A percentile compares a stretch with the other conserved stretches of the same genome.
These are phyloP conservation scores for Solanum peruvianum DNA, from an alignment of 257 asterid species.

Conservation along the genomic window DNA sequence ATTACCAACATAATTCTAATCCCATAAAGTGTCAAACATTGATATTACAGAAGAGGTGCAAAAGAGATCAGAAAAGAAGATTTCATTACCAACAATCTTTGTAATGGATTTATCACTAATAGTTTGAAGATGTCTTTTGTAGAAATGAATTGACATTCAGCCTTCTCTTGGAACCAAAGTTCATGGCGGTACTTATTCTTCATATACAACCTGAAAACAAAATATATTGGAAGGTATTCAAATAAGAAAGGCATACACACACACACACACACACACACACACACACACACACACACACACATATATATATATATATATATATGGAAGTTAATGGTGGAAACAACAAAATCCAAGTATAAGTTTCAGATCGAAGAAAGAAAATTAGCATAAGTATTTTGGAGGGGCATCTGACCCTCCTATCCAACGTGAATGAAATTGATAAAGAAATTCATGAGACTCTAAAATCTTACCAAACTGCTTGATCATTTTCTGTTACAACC, in stretches of 20 bases:
- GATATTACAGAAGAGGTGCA: neutral
- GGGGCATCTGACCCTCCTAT: neutral
- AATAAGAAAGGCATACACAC: neutral
- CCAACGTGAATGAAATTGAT: neutral
- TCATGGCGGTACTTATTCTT: conserved; percentile 45
- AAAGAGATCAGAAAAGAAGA: neutral
- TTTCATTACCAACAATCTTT: conserved; percentile 46
- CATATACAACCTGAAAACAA: conserved; percentile 49
- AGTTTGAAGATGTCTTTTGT: conserved; percentile 62
- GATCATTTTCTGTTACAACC: conserved; percentile 48
- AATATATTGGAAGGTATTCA: neutral
- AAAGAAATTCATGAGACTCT: neutral
- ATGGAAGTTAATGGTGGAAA: neutral
- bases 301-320: neutral
- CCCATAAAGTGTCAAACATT: neutral
- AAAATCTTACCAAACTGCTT: conserved; percentile 54
- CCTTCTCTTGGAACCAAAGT: conserved; percentile 40
- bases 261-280: no score
- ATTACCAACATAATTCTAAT: neutral
- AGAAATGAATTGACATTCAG: conserved; percentile 20
- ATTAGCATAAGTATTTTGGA: neutral
- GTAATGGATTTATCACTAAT: conserved; percentile 44
- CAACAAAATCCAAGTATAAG: neutral
- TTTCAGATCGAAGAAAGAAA: neutral
- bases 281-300: no score